phyloP scores from a whole-genome alignment of 139 green algal genomes.

The Edaphochlamys debaryana region DNA sequence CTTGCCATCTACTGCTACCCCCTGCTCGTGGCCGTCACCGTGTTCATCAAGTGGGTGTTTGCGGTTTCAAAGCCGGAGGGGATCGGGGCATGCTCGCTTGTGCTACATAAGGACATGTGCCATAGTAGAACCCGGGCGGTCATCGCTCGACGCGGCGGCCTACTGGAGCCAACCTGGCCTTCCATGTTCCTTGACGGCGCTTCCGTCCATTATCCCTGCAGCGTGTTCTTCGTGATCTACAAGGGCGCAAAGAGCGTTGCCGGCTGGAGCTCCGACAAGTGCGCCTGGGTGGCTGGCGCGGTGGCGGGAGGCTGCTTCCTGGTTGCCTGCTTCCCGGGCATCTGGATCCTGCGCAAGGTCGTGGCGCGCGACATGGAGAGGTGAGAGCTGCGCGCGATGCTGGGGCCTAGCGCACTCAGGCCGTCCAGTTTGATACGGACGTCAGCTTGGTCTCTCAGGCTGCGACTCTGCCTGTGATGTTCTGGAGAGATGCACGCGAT shows the following conservation, averaged over 20 bases:
- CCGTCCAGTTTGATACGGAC: background rate
- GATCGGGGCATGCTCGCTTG: background rate
- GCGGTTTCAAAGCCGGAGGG: no score
- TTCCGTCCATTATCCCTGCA: background rate
- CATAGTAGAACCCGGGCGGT: background rate
- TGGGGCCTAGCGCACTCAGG: no score
- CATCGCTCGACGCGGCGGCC: no score
- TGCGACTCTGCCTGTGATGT: no score
- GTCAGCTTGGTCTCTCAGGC: background rate
- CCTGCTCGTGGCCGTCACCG: slow-evolving; percentile 44
- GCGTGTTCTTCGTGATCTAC: slow-evolving; percentile 61
- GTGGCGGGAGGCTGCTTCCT: slow-evolving; percentile 5
- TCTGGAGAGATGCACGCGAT: no score
- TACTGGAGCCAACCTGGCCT: no score
- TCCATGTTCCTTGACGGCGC: background rate
- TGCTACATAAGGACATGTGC: background rate
- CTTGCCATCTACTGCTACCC: slow-evolving; percentile 41
- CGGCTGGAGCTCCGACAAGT: slow-evolving; percentile 28
- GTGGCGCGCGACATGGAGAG: slow-evolving; percentile 8
- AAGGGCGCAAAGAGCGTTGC: slow-evolving; percentile 48
- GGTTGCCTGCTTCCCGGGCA: background rate
- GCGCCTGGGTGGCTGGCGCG: slow-evolving; percentile 44
- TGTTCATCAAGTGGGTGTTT: slow-evolving; percentile 61
- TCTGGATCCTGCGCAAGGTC: slow-evolving; percentile 3
- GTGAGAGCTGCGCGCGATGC: background rate